Evolutionary conservation across 352 stramenopile genomes (phyloP).

Genomic region (Phytophthora fragariaefolia): DNA sequence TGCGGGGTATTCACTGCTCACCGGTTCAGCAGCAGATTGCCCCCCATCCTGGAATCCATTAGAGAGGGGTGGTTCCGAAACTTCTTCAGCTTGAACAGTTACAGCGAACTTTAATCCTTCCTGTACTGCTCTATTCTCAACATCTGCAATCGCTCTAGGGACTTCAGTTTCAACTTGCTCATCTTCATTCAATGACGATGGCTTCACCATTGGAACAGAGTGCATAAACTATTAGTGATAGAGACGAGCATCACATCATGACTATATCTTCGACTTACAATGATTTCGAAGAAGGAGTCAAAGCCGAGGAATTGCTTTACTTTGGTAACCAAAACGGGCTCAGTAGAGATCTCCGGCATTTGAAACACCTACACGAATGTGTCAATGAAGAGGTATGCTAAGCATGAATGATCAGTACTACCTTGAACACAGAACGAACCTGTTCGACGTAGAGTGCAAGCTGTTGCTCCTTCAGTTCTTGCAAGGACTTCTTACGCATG

Average conservation of each 20-base stretch:
- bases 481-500: slow-evolving; percentile 71
- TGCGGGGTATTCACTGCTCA: slow-evolving; percentile 22
- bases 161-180: slow-evolving; percentile 14
- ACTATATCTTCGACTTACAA: slow-evolving; percentile 36
- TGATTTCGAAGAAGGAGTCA: slow-evolving; percentile 72
- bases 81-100: slow-evolving; percentile 9
- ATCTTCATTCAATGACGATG: slow-evolving; percentile 17
- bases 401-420: not conserved
- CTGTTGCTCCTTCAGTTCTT: slow-evolving; percentile 75
- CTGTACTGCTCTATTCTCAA: not conserved
- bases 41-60: slow-evolving; percentile 16
- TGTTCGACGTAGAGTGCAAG: slow-evolving; percentile 76
- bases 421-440: slow-evolving; percentile 29
- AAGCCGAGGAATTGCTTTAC: slow-evolving; percentile 71
- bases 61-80: slow-evolving; percentile 10
- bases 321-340: slow-evolving; percentile 47
- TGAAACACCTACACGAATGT: slow-evolving; percentile 51
- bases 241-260: not conserved
- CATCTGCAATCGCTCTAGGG: not conserved
- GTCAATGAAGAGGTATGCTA: slow-evolving; percentile 1
- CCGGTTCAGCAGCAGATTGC: slow-evolving; percentile 18
- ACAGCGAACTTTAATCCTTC: slow-evolving; percentile 20
- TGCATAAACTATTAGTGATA: slow-evolving; percentile 6
- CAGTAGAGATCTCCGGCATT: slow-evolving; percentile 50
- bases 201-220: slow-evolving; percentile 15